Base-by-base conservation (phyloP, 1,284 basidiomycete species). In the Cerioporus squamosus region DNA sequence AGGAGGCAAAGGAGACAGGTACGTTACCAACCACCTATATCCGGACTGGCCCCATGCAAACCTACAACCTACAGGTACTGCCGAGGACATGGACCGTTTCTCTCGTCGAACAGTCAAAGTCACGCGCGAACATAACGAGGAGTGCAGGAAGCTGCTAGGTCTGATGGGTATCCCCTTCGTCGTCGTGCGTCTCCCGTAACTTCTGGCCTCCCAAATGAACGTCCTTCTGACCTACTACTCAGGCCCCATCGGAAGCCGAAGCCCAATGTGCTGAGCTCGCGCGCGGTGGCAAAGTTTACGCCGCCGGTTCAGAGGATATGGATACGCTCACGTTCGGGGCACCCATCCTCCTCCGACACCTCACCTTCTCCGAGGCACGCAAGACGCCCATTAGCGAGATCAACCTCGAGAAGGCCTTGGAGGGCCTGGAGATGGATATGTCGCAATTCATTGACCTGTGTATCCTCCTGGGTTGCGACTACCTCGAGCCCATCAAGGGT, bases 271-370 rank as follows among this genome's bases (percentile, higher is more conserved):
- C 97, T 1, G 97, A 99, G 74, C 87, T 99, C 3, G 95, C 95
- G 15, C 86, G 95, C 29, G 95, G 94, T 9, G 96, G 95, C 55
- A 97, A 97, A 79, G 94, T 90, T 20, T 99, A 92, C 70, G 97
- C 93, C 0, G 96, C 96, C 5, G 97, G 97, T 6, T 98, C 95
- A 0, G 97, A 99, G 77, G 97, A 99, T 73, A 99, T 99, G 97
- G 97, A 99, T 70, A 99, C 97, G 3, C 85, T 99, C 44, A 99
- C 97, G 0, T 99, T 99, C 79, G 84, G 87, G 66, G 80, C 97
- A 1, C 96, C 97, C 0, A 90, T 97, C 52, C 82, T 99, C 9
- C 90, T 94, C 65, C 94, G 97, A 47, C 97, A 98, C 75, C 85
- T 99, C 52, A 99, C 97, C 7, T 98, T 98, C 74, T 96, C 94